These are phyloP conservation scores for Cucurbita pepo DNA, from an alignment of 306 rosid species.

Conservation along the genomic window DNA sequence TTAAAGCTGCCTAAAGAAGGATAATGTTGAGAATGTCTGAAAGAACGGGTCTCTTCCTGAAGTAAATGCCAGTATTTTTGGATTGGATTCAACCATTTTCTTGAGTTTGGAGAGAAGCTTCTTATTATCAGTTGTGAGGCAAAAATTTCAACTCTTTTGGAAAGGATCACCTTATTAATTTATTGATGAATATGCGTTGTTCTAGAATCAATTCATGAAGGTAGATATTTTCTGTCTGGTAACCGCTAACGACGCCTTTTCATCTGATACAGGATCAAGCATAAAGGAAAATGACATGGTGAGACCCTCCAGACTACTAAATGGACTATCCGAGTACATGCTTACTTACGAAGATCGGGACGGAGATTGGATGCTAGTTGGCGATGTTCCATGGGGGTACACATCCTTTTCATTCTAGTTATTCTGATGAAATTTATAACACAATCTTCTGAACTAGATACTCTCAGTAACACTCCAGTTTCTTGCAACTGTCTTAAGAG, in stretches of 20 bases:
- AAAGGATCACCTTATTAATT: neutral
- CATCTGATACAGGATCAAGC: slow-evolving; percentile 29
- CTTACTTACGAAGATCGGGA: slow-evolving; percentile 94
- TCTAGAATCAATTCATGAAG: neutral
- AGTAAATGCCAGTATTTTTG: neutral
- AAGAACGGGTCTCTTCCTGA: neutral
- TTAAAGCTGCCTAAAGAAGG: neutral
- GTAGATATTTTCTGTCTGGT: neutral
- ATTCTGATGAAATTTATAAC: no score
- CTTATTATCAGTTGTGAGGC: neutral
- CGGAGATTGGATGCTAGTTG: slow-evolving; percentile 99
- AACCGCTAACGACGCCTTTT: neutral
- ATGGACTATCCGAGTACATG: slow-evolving; percentile 57
- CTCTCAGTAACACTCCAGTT: neutral
- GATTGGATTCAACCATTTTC: neutral
- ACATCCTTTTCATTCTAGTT: slow-evolving; percentile 4
- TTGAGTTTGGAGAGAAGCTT: neutral
- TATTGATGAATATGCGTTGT: neutral
- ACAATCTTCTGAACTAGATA: neutral
- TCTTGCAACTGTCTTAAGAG: neutral
- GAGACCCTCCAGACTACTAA: slow-evolving; percentile 44
- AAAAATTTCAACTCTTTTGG: neutral
- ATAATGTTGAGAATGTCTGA: neutral
- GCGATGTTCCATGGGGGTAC: slow-evolving; percentile 98
- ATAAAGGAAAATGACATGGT: slow-evolving; percentile 25